Conservation (phyloP, 2,329 filamentous ascomycete species). For the Emericellopsis cladophorae region DNA sequence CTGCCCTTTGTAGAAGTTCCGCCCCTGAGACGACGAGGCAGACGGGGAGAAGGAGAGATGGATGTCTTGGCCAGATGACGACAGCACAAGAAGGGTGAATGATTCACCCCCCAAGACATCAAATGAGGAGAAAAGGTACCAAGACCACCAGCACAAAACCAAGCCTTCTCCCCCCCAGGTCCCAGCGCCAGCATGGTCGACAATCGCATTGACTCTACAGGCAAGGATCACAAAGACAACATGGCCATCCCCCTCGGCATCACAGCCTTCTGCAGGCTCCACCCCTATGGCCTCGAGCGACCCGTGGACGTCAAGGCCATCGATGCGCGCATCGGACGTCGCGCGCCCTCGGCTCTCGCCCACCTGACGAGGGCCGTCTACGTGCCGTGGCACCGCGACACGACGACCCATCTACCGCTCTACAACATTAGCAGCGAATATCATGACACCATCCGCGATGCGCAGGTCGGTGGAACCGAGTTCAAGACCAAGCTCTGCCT, state of each 20-base stretch:
- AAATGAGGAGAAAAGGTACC: too few species aligned
- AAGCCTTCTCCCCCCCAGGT: too few species aligned
- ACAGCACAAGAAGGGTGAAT: too few species aligned
- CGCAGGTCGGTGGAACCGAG: not conserved
- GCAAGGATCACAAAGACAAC: not conserved
- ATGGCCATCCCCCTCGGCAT: conserved; percentile 1
- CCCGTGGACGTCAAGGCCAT: not conserved
- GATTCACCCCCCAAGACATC: too few species aligned
- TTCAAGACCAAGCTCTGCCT: conserved; percentile 2
- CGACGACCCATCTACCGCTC: conserved; percentile 1
- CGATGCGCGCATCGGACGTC: not conserved
- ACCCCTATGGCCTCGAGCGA: not conserved
- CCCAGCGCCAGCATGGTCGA: too few species aligned
- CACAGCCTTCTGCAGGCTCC: not conserved
- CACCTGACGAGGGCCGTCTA: conserved; percentile 1
- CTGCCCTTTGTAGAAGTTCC: too few species aligned
- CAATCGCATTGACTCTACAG: too few species aligned
- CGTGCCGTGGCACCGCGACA: not conserved
- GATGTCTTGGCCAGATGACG: too few species aligned
- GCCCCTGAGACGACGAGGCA: too few species aligned
- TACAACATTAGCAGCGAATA: conserved; percentile 1
- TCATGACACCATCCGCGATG: not conserved
- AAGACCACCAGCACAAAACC: too few species aligned
- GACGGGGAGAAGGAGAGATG: too few species aligned
- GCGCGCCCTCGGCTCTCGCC: not conserved